Evolutionary conservation across 2,329 filamentous ascomycete genomes (phyloP), one percentile per base, ranked within the genome.

Genomic region (Curvularia hawaiiensis): DNA sequence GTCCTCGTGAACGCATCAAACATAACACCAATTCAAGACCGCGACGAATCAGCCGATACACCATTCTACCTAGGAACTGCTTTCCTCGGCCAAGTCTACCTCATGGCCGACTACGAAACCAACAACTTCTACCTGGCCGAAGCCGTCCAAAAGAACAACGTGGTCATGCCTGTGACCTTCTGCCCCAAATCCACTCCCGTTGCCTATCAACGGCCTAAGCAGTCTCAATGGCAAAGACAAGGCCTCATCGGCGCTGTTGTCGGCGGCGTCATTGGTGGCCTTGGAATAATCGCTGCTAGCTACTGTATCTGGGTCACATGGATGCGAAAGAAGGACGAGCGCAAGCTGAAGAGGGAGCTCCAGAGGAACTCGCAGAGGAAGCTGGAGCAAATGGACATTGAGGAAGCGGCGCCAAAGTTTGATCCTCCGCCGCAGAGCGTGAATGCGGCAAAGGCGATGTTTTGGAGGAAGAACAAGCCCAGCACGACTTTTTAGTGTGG

Each of bases 91-190:
- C 75, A 79, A 56, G 69, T 79, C 54, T 80, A 80, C 62, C 71
- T 80, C 31, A 79, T 79, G 69, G 72, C 75, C 43, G 77, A 79
- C 62, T 80, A 74, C 62, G 77, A 79, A 46, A 60, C 70, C 2
- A 64, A 69, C 47, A 59, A 59, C 54, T 80, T 80, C 67, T 78
- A 74, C 63, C 75, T 80, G 50, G 78, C 78, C 2, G 60, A 71
- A 30, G 78, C 75, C 2, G 62, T 77, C 7, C 71, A 73, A 47
- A 73, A 77, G 43, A 74, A 75, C 55, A 75, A 74, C 50, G 75
- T 74, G 59, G 76, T 79, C 56, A 76, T 77, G 69, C 78, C 78
- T 6, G 61, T 66, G 1, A 71, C 79, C 0, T 77, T 77, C 56
- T 80, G 79, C 52, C 74, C 78, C 1, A 72, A 71, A 20, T 66